Base-by-base conservation (phyloP, 129 eudicot species). In the Flaveria bidentis region DNA sequence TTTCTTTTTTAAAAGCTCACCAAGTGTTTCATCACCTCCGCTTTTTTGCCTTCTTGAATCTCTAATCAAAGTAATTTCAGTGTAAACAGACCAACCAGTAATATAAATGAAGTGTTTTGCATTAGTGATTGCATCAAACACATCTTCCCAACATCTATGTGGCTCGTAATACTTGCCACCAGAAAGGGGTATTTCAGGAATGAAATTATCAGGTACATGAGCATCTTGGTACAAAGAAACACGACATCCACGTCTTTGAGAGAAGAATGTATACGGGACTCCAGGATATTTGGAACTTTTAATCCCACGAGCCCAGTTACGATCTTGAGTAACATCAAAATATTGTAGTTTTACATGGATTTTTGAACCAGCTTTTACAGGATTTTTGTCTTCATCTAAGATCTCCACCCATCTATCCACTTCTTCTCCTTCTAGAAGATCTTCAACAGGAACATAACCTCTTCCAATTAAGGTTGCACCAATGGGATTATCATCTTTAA, bases 51-150 rank as follows among this genome's bases (percentile, higher is more conserved):
- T 87, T 64, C 89, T 82, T 4, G 92, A 84, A 67, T 92, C 97
- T 86, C 97, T 81, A 65, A 91, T 77, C 60, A 91, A 77, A 7
- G 87, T 12, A 20, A 91, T 91, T 78, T 91, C 94, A 11, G 97
- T 88, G 79, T 88, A 91, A 10, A 92, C 96, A 69, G 96, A 91
- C 95, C 92, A 89, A 1, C 96, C 97, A 11, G 95, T 87, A 16
- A 88, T 87, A 80, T 92, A 91, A 30, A 91, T 85, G 16, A 88
- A 77, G 81, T 90, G 92, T 70, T 82, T 85, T 5, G 96, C 91
- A 64, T 89, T 87, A 15, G 84, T 85, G 55, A 89, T 85, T 26
- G 96, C 96, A 81, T 89, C 96, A 83, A 89, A 89, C 13, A 87
- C 82, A 78, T 89, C 91, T 75, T 89, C 96, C 96, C 96, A 89